These are phyloP conservation scores for Penicillium coffeae DNA, from an alignment of 495 filamentous ascomycete genomes.

Conservation along the genomic window DNA sequence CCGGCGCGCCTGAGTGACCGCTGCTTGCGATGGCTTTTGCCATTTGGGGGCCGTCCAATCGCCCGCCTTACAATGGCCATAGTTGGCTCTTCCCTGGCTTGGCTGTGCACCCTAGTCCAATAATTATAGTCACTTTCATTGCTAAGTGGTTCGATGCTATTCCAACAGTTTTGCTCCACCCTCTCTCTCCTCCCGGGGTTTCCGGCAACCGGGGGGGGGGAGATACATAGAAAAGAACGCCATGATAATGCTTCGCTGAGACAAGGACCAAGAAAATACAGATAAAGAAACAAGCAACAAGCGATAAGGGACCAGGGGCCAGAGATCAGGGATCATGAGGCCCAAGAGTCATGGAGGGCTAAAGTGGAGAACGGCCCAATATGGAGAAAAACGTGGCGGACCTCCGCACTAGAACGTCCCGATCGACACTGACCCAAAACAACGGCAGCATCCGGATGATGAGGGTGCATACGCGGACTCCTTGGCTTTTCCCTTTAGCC, in stretches of 20 bases:
- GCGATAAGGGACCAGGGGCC: background rate
- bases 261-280: background rate
- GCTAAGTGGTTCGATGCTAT: too few relatives aligned
- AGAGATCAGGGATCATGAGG: background rate
- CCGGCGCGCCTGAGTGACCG: background rate
- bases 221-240: too few relatives aligned
- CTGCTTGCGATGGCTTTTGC: background rate
- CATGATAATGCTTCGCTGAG: slow-evolving; percentile 16
- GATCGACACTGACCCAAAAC: background rate
- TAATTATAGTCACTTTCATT: too few relatives aligned
- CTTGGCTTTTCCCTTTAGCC: slow-evolving; percentile 4
- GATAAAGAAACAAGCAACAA: background rate
- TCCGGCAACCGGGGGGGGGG: too few relatives aligned
- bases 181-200: too few relatives aligned
- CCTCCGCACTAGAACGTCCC: background rate
- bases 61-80: slow-evolving; percentile 10
- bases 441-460: background rate
- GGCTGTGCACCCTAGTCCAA: too few relatives aligned
- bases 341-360: background rate
- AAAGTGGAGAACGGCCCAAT: background rate
- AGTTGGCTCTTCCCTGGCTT: too few relatives aligned
- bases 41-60: background rate
- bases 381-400: background rate
- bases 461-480: too few relatives aligned
- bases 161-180: too few relatives aligned